phyloP scores from a whole-genome alignment of 2,329 filamentous ascomycete species.

The Aspergillus sp. region DNA sequence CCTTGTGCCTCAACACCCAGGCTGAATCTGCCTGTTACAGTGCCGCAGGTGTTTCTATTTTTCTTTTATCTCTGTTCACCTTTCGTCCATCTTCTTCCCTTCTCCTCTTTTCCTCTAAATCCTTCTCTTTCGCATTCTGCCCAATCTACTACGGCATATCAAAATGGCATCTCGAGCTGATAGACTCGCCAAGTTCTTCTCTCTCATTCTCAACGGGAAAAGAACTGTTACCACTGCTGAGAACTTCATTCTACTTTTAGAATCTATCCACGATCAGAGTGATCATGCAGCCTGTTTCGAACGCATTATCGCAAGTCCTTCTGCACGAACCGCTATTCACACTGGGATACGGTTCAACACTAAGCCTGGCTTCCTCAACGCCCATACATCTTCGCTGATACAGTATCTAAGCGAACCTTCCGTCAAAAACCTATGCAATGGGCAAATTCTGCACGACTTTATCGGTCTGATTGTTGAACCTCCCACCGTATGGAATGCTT shows the following conservation, averaged over 20 bases:
- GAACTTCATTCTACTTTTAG: slow-evolving; percentile 49
- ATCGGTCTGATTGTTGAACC: slow-evolving; percentile 52
- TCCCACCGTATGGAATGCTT: slow-evolving; percentile 54
- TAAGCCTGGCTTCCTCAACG: slow-evolving; percentile 48
- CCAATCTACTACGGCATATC: background rate
- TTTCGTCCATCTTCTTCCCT: background rate
- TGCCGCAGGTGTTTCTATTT: background rate
- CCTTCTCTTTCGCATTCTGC: background rate
- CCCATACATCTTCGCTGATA: slow-evolving; percentile 37
- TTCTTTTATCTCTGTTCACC: background rate
- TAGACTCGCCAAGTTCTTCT: slow-evolving; percentile 42
- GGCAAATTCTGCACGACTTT: slow-evolving; percentile 51
- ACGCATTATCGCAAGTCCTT: slow-evolving; percentile 37
- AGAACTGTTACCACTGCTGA: slow-evolving; percentile 37
- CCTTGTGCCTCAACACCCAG: background rate
- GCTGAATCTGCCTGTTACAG: background rate
- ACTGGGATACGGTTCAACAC: slow-evolving; percentile 46
- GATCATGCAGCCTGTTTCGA: slow-evolving; percentile 45
- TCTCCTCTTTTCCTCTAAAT: background rate
- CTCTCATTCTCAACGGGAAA: slow-evolving; percentile 39
- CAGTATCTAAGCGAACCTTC: slow-evolving; percentile 42
- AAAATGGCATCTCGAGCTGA: slow-evolving; percentile 16
- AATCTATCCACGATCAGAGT: slow-evolving; percentile 47
- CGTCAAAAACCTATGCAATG: slow-evolving; percentile 52
- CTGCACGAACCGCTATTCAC: slow-evolving; percentile 39